Percentiles rank a stretch among this genome's conserved stretches.
phyloP scores from a whole-genome alignment of 805 yeast genomes.

The Barnettozyma sucrosica region DNA sequence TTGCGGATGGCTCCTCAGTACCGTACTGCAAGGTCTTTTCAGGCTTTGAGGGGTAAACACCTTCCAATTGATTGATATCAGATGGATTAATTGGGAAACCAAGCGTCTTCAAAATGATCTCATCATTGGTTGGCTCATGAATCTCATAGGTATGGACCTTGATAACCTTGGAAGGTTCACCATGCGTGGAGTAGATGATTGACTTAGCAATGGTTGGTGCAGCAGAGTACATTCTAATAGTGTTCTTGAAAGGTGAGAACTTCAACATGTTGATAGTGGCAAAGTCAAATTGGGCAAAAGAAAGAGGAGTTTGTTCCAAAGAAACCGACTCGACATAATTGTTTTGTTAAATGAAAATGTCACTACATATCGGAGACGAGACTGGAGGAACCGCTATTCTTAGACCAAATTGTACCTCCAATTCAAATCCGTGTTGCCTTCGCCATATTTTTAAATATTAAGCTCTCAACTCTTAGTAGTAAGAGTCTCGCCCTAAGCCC shows the following conservation, averaged over 20 bases:
- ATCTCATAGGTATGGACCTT: conserved; percentile 46
- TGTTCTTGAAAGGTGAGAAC: conserved; percentile 1
- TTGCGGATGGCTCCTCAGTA: conserved; percentile 62
- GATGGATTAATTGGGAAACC: conserved; percentile 91
- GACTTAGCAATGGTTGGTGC: conserved; percentile 46
- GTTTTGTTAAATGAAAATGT: background rate
- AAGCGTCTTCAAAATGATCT: conserved; percentile 58
- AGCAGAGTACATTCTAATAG: conserved; percentile 8
- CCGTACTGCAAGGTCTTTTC: conserved; percentile 45
- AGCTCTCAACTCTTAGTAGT: too few species aligned
- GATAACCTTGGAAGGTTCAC: conserved; percentile 55
- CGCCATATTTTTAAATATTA: too few species aligned
- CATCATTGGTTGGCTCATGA: conserved; percentile 38
- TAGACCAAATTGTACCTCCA: too few species aligned
- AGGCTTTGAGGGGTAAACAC: conserved; percentile 80
- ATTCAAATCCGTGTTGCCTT: too few species aligned
- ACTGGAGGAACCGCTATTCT: too few species aligned
- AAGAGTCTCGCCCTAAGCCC: too few species aligned
- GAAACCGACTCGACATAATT: background rate
- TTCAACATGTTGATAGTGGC: conserved; percentile 1
- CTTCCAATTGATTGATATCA: conserved; percentile 78
- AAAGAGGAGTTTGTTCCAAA: background rate
- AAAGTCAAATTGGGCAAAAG: background rate
- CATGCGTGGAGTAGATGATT: conserved; percentile 61
- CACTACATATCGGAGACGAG: background rate